A percentile compares a stretch with the other conserved stretches of the same genome.
These are phyloP conservation scores for Wickerhamomyces sp. DNA, from an alignment of 1,139 yeast genomes.

Conservation along the genomic window DNA sequence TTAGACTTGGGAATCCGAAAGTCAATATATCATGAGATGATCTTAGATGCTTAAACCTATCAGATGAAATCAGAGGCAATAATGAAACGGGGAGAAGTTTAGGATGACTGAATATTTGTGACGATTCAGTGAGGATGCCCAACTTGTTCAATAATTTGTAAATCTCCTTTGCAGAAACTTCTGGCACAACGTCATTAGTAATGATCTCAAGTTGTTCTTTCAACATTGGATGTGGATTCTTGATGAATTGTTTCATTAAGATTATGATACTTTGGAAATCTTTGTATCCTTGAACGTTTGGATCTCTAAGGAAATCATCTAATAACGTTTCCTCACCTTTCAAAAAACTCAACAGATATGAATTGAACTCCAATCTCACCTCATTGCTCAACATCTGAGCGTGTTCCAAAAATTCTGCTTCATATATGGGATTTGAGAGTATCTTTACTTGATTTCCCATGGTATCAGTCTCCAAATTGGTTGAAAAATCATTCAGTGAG, in stretches of 20 bases:
- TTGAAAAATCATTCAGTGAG: not conserved
- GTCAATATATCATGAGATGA: conserved; percentile 6
- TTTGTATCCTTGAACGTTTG: not conserved
- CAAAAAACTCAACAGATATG: not conserved
- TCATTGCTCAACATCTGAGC: not conserved
- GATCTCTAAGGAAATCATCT: not conserved
- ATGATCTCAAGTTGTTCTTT: not conserved
- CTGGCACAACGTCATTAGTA: not conserved
- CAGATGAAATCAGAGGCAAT: conserved; percentile 1
- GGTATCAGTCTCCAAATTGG: not conserved
- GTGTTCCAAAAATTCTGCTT: conserved; percentile 5
- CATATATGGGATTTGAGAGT: conserved; percentile 5
- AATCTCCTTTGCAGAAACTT: conserved; percentile 1
- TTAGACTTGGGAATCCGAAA: conserved; percentile 14
- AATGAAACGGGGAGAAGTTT: not conserved
- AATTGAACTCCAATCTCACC: not conserved
- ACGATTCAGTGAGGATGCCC: not conserved
- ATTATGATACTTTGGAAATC: conserved; percentile 1
- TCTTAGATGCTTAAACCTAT: conserved; percentile 15
- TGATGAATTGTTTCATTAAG: conserved; percentile 4
- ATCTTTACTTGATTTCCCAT: conserved; percentile 5
- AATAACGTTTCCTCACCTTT: not conserved
- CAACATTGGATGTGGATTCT: not conserved
- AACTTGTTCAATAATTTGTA: not conserved
- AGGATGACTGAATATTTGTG: not conserved